A percentile compares a stretch with the other conserved stretches of the same genome.
These are phyloP conservation scores for Xylaria sp. DNA, from an alignment of 2,329 filamentous ascomycete genomes.

Conservation along the genomic window DNA sequence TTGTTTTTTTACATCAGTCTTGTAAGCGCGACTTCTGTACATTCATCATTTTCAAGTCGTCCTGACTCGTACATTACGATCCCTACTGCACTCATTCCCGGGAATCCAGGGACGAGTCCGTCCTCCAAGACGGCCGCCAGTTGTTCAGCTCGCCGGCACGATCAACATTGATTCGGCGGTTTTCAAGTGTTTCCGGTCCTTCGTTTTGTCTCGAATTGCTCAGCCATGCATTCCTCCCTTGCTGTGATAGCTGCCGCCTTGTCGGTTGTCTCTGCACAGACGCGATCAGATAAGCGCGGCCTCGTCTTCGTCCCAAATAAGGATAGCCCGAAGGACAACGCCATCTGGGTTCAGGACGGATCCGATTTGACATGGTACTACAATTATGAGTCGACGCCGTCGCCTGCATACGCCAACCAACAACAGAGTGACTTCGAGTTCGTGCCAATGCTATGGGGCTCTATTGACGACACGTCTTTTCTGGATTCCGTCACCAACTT, in stretches of 20 bases:
- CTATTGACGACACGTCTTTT: slow-evolving; percentile 68
- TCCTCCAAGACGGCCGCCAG: slow-evolving; percentile 12
- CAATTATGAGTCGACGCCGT: slow-evolving; percentile 74
- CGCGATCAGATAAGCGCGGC: slow-evolving; percentile 69
- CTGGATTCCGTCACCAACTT: slow-evolving; percentile 66
- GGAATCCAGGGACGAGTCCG: background rate
- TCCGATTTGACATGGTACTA: slow-evolving; percentile 84
- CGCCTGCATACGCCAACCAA: slow-evolving; percentile 60
- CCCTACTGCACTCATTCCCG: background rate
- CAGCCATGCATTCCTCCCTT: slow-evolving; percentile 37
- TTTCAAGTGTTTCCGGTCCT: slow-evolving; percentile 7
- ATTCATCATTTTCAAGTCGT: background rate
- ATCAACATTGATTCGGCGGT: background rate
- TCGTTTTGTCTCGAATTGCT: background rate
- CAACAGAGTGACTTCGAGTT: slow-evolving; percentile 73
- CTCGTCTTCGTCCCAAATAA: slow-evolving; percentile 73
- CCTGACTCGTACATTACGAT: too few relatives aligned
- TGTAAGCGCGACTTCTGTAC: background rate
- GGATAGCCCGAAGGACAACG: slow-evolving; percentile 68
- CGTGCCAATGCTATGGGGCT: slow-evolving; percentile 84
- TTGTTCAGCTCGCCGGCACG: slow-evolving; percentile 4
- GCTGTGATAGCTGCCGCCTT: slow-evolving; percentile 29
- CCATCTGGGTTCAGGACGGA: slow-evolving; percentile 68
- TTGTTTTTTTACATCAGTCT: background rate
- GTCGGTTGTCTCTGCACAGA: slow-evolving; percentile 41